Evolutionary conservation across 1,284 basidiomycete species (phyloP), one percentile per base, ranked within the genome.

Genomic region (Baeospora myosura): DNA sequence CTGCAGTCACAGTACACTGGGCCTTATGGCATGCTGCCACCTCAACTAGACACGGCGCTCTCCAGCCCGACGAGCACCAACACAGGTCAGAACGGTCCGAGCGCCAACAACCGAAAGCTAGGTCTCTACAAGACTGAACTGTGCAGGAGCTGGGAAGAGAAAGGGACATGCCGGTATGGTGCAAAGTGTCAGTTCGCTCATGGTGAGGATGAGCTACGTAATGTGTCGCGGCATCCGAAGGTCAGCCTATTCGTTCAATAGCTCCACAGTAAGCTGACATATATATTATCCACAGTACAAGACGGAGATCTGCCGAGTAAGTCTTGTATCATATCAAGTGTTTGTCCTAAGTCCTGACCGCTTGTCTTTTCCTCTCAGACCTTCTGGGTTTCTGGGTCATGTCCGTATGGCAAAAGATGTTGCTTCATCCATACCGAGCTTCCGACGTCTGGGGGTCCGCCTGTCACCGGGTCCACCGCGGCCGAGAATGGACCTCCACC

Each of bases 141-240:
- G 25, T 94, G 90, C 63, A 71, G 90, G 48, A 91, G 88, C 58
- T 94, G 90, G 89, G 90, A 92, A 60, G 90, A 94, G 64, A 91
- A 90, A 57, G 88, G 89, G 1, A 68, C 71, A n/a, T 94, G 91
- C 61, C 74, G 88, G 33, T 94, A 94, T 54, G 85, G 83, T 6
- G 62, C 76, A 28, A 92, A 91, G 62, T 92, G 89, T 56, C 89
- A 92, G 60, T 92, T 92, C 57, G 89, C 90, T 20, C 90, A 94
- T 54, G 91, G 91, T 35, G 81, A 89, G 56, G 81, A 88, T 0
- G 90, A 94, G 61, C 69, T 94, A 32, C 78, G 89, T 28, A 78
- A 74, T 45, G 84, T 92, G 16, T 61, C 78, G 49, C 75, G 90
- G 48, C 90, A 94, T 59, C 89, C 89, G 35, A 92, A 92, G 76